Percentiles rank a stretch among this genome's conserved stretches.
These are phyloP conservation scores for Amanita pseudoporphyria DNA, from an alignment of 768 basidiomycete genomes.

Conservation along the genomic window DNA sequence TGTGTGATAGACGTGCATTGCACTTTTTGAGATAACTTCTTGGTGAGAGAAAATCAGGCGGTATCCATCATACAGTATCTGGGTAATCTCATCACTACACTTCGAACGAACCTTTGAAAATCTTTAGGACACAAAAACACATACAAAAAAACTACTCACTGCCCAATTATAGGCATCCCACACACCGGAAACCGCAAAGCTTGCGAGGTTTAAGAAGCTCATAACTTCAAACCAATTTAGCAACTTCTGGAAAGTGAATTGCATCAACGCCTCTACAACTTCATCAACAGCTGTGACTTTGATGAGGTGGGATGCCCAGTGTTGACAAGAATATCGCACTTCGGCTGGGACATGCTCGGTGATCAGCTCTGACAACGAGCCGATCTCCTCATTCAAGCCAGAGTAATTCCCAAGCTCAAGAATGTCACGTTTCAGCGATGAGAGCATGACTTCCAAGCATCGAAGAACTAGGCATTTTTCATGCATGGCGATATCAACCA, in stretches of 20 bases:
- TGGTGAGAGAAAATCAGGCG: not conserved
- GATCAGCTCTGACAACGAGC: not conserved
- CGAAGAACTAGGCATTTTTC: not conserved
- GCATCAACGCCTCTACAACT: not conserved
- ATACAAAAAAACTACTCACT: not conserved
- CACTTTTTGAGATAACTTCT: not conserved
- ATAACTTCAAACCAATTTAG: not conserved
- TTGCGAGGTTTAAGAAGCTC: not conserved
- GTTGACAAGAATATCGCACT: not conserved
- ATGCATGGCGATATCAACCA: not conserved
- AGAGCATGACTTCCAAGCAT: not conserved
- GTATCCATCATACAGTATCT: not conserved
- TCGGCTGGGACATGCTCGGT: not conserved
- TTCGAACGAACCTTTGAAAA: not conserved
- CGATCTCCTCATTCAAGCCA: not conserved
- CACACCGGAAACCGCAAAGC: not conserved
- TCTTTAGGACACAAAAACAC: not conserved
- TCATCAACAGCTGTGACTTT: not conserved
- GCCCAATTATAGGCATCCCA: not conserved
- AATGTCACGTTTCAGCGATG: not conserved
- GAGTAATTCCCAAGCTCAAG: not conserved
- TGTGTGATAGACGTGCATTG: not conserved
- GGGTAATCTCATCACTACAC: too few species aligned
- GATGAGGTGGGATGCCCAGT: not conserved
- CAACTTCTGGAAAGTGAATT: not conserved